These are phyloP conservation scores for Raffaelea deltoideospora DNA, from an alignment of 2,329 filamentous ascomycete species.

Conservation along the genomic window DNA sequence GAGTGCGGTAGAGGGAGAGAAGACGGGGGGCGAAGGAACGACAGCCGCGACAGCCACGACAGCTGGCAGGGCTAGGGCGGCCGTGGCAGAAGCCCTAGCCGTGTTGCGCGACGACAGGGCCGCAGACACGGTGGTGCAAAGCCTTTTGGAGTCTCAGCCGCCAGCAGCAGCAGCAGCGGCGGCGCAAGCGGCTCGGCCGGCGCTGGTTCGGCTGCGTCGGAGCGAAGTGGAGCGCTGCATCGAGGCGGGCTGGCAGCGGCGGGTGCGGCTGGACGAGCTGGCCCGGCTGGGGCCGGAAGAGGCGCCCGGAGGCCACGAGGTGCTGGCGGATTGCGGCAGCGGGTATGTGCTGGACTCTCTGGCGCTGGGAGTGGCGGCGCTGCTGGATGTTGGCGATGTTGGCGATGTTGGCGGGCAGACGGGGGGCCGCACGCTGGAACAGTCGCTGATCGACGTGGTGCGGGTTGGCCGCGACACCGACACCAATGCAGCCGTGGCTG, in stretches of 20 bases:
- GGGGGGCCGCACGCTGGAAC: conserved; percentile 23
- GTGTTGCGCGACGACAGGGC: conserved; percentile 7
- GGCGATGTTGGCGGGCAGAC: too few species aligned
- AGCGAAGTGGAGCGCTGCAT: conserved; percentile 6
- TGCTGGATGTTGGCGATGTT: conserved; percentile 17
- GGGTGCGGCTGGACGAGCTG: conserved; percentile 13
- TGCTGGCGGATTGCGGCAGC: conserved; percentile 15
- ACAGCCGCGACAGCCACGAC: too few species aligned
- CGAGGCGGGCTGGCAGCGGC: conserved; percentile 11
- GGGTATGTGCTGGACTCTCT: conserved; percentile 30
- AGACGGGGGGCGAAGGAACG: too few species aligned
- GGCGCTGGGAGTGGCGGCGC: conserved; percentile 22
- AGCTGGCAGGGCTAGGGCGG: too few species aligned
- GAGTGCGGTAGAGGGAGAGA: conserved; percentile 8
- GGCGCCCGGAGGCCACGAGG: background rate
- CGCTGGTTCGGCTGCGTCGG: too few species aligned
- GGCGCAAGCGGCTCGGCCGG: conserved; percentile 7
- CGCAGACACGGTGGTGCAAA: background rate
- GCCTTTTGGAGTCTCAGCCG: background rate
- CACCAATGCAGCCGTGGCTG: conserved; percentile 30
- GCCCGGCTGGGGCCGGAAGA: conserved; percentile 16
- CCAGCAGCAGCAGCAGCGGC: background rate
- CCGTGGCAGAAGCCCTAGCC: conserved; percentile 14
- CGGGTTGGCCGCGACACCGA: conserved; percentile 28
- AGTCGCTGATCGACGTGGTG: conserved; percentile 30